Base-by-base conservation (phyloP, 768 basidiomycete genomes). In the Serendipita indica region DNA sequence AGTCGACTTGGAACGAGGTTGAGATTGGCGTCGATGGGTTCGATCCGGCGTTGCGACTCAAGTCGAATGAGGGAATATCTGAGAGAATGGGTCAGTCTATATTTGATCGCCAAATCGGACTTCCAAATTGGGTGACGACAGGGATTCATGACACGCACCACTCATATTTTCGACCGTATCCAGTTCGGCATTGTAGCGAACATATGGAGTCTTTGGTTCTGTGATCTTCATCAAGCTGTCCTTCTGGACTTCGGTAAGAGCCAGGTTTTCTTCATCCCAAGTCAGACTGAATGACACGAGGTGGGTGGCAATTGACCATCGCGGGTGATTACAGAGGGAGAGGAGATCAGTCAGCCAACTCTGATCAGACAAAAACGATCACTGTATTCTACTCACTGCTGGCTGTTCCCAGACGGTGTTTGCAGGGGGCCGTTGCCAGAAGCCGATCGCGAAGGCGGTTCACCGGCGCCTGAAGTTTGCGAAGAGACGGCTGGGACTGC, bases 191-290 rank as follows among this genome's bases (percentile, higher is more conserved):
- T 91, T 86, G 70, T 91, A 93, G 64, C 89, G 77, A 58, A 97
- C 92, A 70, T 87, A 97, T 1, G 92, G 92, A 7, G 92, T 97
- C 78, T 97, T 97, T 57, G 92, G 92, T 67, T 97, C 92, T 2
- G 89, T 91, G 67, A 97, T 97, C 80, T 96, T 97, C 92, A 96
- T 97, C 67, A 91, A 74, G 63, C 89, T 92, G 66, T 94, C 91
- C 71, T 94, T 94, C 76, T 86, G 82, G 63, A 90, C 83, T 71
- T 97, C 92, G 0, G 92, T 96, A 66, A 88, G 70, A 25, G 89
- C 88, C 33, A 97, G 76, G 67, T 96, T 97, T 68, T 82, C 88
- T 66, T 97, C 92, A 67, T 97, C 93, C 92, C 92, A 97, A 67
- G 89, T 87, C 66, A 96, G 67, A 65, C 83, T 92, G 63, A 78